Conservation (phyloP, 257 asterid species). For the Solanum medicagineum region DNA sequence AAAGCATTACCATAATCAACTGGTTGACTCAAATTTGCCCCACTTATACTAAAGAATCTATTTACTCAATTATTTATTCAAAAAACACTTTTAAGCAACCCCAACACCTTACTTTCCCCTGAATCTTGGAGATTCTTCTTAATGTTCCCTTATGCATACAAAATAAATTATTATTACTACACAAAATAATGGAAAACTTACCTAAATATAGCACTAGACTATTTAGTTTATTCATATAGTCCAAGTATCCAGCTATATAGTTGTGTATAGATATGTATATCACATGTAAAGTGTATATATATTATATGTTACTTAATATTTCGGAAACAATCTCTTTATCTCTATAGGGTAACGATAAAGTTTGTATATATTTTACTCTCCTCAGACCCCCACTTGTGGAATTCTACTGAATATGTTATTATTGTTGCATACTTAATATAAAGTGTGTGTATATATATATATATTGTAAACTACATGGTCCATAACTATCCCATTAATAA, state of each 20-base stretch:
- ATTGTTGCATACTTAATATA: too few relatives aligned
- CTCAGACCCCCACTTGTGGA: too few relatives aligned
- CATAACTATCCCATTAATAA: not conserved
- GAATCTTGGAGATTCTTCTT: constrained; percentile 4
- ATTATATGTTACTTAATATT: not conserved
- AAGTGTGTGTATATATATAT: not conserved
- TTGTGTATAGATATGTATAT: too few relatives aligned
- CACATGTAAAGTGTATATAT: too few relatives aligned
- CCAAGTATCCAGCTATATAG: not conserved
- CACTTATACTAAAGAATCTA: not conserved
- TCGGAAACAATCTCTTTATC: rapidly evolving
- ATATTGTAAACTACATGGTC: not conserved
- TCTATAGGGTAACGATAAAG: too few relatives aligned
- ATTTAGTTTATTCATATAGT: not conserved
- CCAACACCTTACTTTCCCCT: not conserved
- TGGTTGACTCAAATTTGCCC: not conserved
- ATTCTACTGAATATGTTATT: too few relatives aligned
- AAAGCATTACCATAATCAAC: not conserved
- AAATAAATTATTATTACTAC: not conserved
- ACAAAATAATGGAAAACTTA: not conserved
- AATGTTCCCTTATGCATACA: not conserved
- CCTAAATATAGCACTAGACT: not conserved
- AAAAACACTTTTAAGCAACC: not conserved
- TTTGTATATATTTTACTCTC: too few relatives aligned
- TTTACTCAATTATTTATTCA: not conserved